Percentiles rank a stretch among this genome's conserved stretches.
Conservation (phyloP, 768 basidiomycete species). For the Lyophyllum decastes region DNA sequence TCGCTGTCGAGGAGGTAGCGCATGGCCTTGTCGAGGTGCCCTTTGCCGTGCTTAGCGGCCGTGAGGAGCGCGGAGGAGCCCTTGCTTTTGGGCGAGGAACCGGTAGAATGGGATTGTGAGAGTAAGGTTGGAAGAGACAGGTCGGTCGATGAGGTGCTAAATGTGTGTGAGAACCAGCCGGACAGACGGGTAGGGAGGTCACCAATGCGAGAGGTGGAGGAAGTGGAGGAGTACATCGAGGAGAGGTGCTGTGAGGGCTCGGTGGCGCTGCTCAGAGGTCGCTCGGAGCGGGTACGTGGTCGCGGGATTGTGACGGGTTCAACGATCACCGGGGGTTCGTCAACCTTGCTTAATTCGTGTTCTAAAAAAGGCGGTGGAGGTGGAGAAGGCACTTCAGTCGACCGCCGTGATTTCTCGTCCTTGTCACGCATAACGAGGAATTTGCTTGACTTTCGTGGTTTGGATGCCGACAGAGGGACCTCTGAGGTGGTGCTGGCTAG, state of each 20-base stretch:
- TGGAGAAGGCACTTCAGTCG: not conserved
- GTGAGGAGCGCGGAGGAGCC: constrained; percentile 51
- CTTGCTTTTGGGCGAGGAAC: constrained; percentile 27
- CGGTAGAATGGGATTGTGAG: constrained; percentile 25
- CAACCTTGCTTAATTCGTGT: constrained; percentile 15
- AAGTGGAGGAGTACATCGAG: constrained; percentile 46
- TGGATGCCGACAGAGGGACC: not conserved
- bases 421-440: not conserved
- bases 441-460: not conserved
- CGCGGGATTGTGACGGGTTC: constrained; percentile 57
- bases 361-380: not conserved
- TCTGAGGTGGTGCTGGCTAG: not conserved
- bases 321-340: constrained; percentile 67
- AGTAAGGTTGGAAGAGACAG: constrained; percentile 66
- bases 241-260: constrained; percentile 16
- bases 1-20: constrained; percentile 91
- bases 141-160: constrained; percentile 71
- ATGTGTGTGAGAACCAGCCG: constrained; percentile 81
- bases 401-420: not conserved
- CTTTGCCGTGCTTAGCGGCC: constrained; percentile 73
- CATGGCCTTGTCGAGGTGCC: constrained; percentile 81
- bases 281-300: constrained; percentile 55
- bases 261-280: constrained; percentile 42
- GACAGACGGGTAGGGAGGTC: constrained; percentile 77
- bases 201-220: constrained; percentile 51